These are phyloP conservation scores for Curvularia hawaiiensis DNA, from an alignment of 2,329 filamentous ascomycete genomes.

Conservation along the genomic window DNA sequence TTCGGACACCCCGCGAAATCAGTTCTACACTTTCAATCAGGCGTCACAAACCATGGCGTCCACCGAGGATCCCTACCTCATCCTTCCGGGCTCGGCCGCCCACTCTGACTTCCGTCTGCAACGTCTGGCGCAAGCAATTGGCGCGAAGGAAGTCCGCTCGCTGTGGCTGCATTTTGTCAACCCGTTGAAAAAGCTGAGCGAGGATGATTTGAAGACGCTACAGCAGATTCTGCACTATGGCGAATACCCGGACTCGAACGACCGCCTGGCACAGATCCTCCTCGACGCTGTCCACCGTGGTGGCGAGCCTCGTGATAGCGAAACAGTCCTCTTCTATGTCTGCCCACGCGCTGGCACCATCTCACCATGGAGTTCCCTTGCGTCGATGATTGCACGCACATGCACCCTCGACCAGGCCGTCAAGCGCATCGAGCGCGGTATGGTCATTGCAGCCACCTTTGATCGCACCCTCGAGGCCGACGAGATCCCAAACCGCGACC, in stretches of 20 bases:
- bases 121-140: constrained; percentile 52
- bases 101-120: constrained; percentile 58
- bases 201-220: constrained; percentile 57
- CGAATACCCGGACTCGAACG: constrained; percentile 54
- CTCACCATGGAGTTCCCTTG: constrained; percentile 97
- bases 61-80: constrained; percentile 46
- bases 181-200: constrained; percentile 46
- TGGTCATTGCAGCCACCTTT: constrained; percentile 72
- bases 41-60: constrained; percentile 36
- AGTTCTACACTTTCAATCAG: constrained; percentile 16
- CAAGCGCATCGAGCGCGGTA: constrained; percentile 83
- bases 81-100: constrained; percentile 60
- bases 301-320: constrained; percentile 56
- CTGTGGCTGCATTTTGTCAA: constrained; percentile 59
- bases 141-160: constrained; percentile 54
- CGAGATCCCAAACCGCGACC: constrained; percentile 66
- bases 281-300: constrained; percentile 56
- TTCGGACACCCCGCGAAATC: constrained; percentile 24
- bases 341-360: constrained; percentile 80
- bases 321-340: constrained; percentile 69
- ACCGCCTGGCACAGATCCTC: constrained; percentile 52
- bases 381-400: constrained; percentile 90
- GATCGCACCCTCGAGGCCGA: constrained; percentile 58
- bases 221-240: constrained; percentile 67
- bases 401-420: constrained; percentile 77